phyloP scores from a whole-genome alignment of 805 yeast genomes.

The Candida chilensis region DNA sequence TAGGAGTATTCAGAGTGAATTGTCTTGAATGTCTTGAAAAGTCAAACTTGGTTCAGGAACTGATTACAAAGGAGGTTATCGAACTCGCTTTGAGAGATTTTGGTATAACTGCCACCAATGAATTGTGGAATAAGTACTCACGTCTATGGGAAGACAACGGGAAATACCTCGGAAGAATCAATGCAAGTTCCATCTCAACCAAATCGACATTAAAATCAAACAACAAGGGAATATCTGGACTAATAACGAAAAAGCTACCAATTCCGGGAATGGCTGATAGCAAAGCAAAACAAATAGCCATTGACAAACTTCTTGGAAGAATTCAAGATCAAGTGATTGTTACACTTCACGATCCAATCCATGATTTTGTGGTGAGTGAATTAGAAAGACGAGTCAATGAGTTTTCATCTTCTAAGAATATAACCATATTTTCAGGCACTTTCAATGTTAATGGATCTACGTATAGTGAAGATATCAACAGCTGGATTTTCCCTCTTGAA shows the following conservation, averaged over 20 bases:
- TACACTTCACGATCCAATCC: constrained; percentile 41
- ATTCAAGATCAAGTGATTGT: constrained; percentile 34
- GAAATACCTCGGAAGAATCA: constrained; percentile 23
- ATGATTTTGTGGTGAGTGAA: constrained; percentile 37
- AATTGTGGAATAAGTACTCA: constrained; percentile 27
- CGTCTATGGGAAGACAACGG: constrained; percentile 41
- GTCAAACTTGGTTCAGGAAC: constrained; percentile 37
- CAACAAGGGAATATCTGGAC: too few species aligned
- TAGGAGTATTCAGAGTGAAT: constrained; percentile 40
- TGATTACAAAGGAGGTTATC: constrained; percentile 38
- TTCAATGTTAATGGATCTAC: constrained; percentile 47
- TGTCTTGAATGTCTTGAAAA: constrained; percentile 40
- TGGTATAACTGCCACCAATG: constrained; percentile 18
- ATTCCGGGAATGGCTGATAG: constrained; percentile 16
- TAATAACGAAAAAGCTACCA: too few species aligned
- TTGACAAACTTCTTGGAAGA: constrained; percentile 40
- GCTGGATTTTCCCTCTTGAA: constrained; percentile 36
- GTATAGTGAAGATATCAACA: constrained; percentile 27
- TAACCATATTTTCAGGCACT: constrained; percentile 37
- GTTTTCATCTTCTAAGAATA: constrained; percentile 28
- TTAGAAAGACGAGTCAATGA: constrained; percentile 26
- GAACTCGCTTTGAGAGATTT: constrained; percentile 35
- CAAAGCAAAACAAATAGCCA: constrained; percentile 27
- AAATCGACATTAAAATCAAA: constrained; percentile 26
- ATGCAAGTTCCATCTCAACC: constrained; percentile 25